Percentiles rank a stretch among this genome's conserved stretches.
These are phyloP conservation scores for Zygotorulaspora chibaensis DNA, from an alignment of 805 yeast species.

Conservation along the genomic window DNA sequence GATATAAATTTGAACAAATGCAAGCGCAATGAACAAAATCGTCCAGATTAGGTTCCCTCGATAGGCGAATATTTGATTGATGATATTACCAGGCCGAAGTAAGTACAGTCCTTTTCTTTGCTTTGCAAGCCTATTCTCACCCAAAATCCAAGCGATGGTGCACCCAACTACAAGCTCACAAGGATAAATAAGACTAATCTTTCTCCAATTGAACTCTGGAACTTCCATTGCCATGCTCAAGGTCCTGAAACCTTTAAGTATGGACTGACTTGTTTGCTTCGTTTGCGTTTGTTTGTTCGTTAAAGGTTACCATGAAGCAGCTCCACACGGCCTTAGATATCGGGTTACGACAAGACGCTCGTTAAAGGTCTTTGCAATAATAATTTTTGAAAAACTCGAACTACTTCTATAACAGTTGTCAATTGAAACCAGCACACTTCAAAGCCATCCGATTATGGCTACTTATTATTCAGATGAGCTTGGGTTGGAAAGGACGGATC, in stretches of 20 bases:
- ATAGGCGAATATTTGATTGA: conserved; percentile 37
- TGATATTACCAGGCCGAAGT: conserved; percentile 25
- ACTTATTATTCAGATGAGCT: conserved; percentile 61
- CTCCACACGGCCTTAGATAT: neutral
- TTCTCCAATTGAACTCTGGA: conserved; percentile 3
- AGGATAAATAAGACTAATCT: conserved; percentile 17
- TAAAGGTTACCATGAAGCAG: neutral
- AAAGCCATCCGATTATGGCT: conserved; percentile 4
- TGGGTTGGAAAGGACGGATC: conserved; percentile 66
- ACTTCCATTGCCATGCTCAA: neutral
- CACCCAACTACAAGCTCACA: conserved; percentile 18
- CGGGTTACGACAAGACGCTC: neutral
- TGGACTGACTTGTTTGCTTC: neutral
- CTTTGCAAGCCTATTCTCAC: conserved; percentile 18
- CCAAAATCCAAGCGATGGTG: conserved; percentile 15
- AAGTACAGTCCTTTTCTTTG: conserved; percentile 21
- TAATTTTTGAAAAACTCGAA: neutral
- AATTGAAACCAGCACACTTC: neutral
- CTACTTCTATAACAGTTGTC: neutral
- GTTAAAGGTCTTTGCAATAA: neutral
- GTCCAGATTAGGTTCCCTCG: conserved; percentile 34
- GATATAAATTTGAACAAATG: conserved; percentile 18
- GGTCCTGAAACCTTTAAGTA: neutral
- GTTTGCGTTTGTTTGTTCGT: neutral
- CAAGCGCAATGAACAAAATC: conserved; percentile 22